Base-by-base conservation (phyloP, 2,329 filamentous ascomycete genomes). In the Fusarium tanahbumbuense region DNA sequence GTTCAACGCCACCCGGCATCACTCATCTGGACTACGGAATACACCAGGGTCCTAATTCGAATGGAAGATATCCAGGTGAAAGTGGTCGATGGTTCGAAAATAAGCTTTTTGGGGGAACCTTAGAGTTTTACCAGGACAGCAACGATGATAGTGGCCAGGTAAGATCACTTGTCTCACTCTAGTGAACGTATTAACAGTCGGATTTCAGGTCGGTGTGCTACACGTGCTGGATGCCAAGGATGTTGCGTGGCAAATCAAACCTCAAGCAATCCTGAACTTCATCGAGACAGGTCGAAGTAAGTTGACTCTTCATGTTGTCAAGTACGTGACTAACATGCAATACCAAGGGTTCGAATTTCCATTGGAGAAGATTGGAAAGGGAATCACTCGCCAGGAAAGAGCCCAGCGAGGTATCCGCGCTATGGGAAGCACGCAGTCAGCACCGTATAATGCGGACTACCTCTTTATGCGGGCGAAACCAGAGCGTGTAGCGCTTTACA, bases 401-500 rank as follows among this genome's bases (percentile, higher is more conserved):
- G n/a, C 18, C 11, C 27, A 18, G 15, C 34, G 11, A 23, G 32
- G 56, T 18, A 11, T 60, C 3, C 23, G 45, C 13, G 30, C 30
- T 12, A 8, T 64, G 23, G 56, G 56, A 11, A 60, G 30, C 15
- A 52, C 28, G 8, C 30, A 30, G 9, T 22, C 22, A 6, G 28
- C 32, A 6, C 23, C 11, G 23, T 30, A 42, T 6, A 23, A 28
- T 8, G 45, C 37, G 7, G 32, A 37, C 5, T 27, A 34, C 15
- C 30, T 60, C 16, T 49, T 16, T 6, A 65, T 60, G 62, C 46
- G 34, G 16, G 50, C 62, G 9, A 54, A 27, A 5, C 18, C 11
- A 8, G 46, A 46, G 5, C 32, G 55, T 16, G 7, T 49, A 13
- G 54, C 42, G 3, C 20, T 42, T 27, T 57, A 61, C 18, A 49